Evolutionary conservation across 345 rosid species (phyloP).

Genomic region (Eucalyptus microcorys): DNA sequence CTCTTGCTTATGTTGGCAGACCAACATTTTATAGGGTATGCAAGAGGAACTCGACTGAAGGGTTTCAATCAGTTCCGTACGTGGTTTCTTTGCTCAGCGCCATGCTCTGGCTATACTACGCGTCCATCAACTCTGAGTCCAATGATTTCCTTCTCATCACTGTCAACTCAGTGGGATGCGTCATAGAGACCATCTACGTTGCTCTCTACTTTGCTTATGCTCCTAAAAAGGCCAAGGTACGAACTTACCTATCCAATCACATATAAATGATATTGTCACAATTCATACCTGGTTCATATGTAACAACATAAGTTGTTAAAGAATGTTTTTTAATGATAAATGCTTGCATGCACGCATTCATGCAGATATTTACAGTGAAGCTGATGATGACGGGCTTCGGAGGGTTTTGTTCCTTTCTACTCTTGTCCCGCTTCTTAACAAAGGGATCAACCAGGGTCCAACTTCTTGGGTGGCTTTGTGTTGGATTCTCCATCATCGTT

Average conservation of each 20-base stretch:
- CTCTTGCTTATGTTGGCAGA: conserved; percentile 5
- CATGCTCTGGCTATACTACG: conserved; percentile 56
- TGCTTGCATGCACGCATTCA: not conserved
- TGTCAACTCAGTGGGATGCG: conserved; percentile 73
- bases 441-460: conserved; percentile 13
- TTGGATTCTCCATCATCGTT: conserved; percentile 4
- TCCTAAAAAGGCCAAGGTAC: conserved; percentile 42
- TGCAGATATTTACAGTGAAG: conserved; percentile 52
- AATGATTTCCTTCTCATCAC: conserved; percentile 65
- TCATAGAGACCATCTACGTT: conserved; percentile 59
- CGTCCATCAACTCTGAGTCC: conserved; percentile 20
- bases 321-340: not conserved
- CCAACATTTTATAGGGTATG: conserved; percentile 46
- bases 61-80: conserved; percentile 59
- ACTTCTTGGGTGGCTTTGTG: conserved; percentile 43
- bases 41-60: conserved; percentile 51
- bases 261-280: not conserved
- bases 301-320: not conserved
- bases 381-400: conserved; percentile 50
- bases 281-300: not conserved
- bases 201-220: conserved; percentile 50
- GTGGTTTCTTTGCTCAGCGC: conserved; percentile 37
- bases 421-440: conserved; percentile 25
- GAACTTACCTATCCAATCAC: not conserved
- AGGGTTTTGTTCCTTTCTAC: conserved; percentile 28